Evolutionary conservation across 345 rosid species (phyloP).

Genomic region (Gossypium australe): DNA sequence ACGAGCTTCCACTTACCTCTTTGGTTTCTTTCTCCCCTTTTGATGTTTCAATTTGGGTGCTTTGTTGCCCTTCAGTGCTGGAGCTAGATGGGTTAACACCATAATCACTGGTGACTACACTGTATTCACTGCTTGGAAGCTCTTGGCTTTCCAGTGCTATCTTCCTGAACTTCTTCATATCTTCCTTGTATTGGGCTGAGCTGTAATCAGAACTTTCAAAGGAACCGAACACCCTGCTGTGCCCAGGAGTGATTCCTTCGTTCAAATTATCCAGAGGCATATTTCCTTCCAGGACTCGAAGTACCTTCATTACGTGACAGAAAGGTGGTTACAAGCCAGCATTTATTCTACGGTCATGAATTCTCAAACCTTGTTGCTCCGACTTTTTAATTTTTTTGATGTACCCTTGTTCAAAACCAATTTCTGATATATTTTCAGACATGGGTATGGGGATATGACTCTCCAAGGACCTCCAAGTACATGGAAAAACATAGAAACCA

Average conservation of each 20-base stretch:
- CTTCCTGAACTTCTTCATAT: slow-evolving; percentile 60
- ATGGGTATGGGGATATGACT: neutral
- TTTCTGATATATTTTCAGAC: neutral
- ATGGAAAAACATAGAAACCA: neutral
- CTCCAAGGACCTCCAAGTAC: neutral
- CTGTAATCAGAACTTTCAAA: slow-evolving; percentile 60
- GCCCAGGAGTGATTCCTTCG: slow-evolving; percentile 49
- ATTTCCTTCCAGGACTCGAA: slow-evolving; percentile 80
- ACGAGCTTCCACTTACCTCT: slow-evolving; percentile 3
- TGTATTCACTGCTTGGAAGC: slow-evolving; percentile 43
- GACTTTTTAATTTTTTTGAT: neutral
- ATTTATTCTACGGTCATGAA: neutral
- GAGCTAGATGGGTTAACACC: slow-evolving; percentile 50
- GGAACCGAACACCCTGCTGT: slow-evolving; percentile 37
- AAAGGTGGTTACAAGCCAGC: slow-evolving; percentile 3
- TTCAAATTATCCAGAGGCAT: slow-evolving; percentile 53
- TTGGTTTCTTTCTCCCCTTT: slow-evolving; percentile 27
- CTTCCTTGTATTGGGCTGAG: slow-evolving; percentile 57
- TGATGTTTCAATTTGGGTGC: slow-evolving; percentile 31
- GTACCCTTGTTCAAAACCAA: neutral
- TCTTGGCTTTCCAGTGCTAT: slow-evolving; percentile 63
- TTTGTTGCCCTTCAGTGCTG: slow-evolving; percentile 53
- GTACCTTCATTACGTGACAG: slow-evolving; percentile 41
- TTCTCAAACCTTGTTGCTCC: neutral
- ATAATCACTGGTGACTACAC: slow-evolving; percentile 50